Evolutionary conservation across 805 yeast species (phyloP), one percentile per base, ranked within the genome.

Genomic region (Zygosaccharomyces gambellarensis): DNA sequence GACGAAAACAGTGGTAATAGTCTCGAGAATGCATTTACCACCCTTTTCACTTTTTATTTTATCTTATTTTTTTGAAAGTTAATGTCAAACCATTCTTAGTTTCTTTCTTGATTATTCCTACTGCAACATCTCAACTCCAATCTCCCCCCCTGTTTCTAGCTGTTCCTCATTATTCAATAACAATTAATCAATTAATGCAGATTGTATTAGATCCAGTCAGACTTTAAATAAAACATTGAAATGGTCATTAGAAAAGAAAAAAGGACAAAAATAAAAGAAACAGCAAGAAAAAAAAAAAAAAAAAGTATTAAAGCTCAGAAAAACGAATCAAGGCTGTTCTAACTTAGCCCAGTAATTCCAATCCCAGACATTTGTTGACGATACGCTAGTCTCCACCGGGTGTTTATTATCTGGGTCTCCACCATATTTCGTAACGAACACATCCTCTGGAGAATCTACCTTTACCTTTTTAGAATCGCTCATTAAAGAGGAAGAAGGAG

Each of bases 361-460:
- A 47, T 65, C 60, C 69, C 69, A 65, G 12, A 62, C 51, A 25
- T 60, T 60, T 17, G 42, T 42, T 29, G 46, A 21, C 36, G 45
- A 36, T 42, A 27, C 49, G 14, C 42, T 29, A 7, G 43, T 28
- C 6, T 46, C 30, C 4, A 27, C 41, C 11, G 36, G 43, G 23
- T 30, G 46, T 21, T 46, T 55, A 21, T 41, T 27, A 28, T 40
- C 45, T 4, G 46, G 34, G 4, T 48, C 39, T 3, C 45, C 52
- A 17, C 49, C 47, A 32, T 43, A 40, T 39, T 54, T 56, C n/a
- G 52, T 47, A 3, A 56, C 48, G 45, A 61, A 64, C 54, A 60
- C 49, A 47, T 66, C 69, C 42, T 64, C 70, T 3, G 70, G 70
- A 10, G 69, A 64, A 48, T 66, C 69, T 23, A 66, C 43, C 40